Percentiles rank a stretch among this genome's conserved stretches.
Evolutionary conservation across 371 early-diverging fungal species (phyloP).

Genomic region (Mortierella sp.): DNA sequence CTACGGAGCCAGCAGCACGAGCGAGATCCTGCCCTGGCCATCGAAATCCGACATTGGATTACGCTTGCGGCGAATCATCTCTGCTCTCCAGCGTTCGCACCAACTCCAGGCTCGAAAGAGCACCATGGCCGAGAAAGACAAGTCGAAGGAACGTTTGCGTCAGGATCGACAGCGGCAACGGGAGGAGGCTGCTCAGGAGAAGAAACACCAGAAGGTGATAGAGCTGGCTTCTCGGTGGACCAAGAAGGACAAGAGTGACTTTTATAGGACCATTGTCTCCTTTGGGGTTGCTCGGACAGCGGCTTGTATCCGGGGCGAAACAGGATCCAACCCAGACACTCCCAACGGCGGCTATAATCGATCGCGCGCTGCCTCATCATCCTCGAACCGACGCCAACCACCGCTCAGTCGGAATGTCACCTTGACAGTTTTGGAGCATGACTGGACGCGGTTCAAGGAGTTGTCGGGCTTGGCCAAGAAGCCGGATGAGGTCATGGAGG

Average conservation of each 20-base stretch:
- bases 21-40: conserved; percentile 67
- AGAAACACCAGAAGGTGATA: conserved; percentile 59
- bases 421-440: conserved; percentile 19
- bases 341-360: conserved; percentile 18
- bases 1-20: conserved; percentile 17
- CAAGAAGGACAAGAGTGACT: conserved; percentile 79
- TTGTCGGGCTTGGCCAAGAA: conserved; percentile 78
- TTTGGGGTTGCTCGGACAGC: conserved; percentile 71
- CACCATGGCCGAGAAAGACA: conserved; percentile 58
- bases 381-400: conserved; percentile 25
- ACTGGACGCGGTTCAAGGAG: conserved; percentile 82
- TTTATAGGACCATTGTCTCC: conserved; percentile 76
- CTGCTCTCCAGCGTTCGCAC: conserved; percentile 75
- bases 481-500: conserved; percentile 78
- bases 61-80: conserved; percentile 78
- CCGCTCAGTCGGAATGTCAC: conserved; percentile 7
- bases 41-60: conserved; percentile 79
- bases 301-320: conserved; percentile 8
- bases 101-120: conserved; percentile 59
- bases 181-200: conserved; percentile 63
- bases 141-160: conserved; percentile 55
- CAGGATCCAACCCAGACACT: conserved; percentile 20
- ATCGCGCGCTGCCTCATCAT: conserved; percentile 31
- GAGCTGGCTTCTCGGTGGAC: conserved; percentile 72
- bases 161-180: conserved; percentile 62